Percentiles rank a stretch among this genome's conserved stretches.
Evolutionary conservation across 306 rosid genomes (phyloP).

Genomic region (Acacia crassicarpa): DNA sequence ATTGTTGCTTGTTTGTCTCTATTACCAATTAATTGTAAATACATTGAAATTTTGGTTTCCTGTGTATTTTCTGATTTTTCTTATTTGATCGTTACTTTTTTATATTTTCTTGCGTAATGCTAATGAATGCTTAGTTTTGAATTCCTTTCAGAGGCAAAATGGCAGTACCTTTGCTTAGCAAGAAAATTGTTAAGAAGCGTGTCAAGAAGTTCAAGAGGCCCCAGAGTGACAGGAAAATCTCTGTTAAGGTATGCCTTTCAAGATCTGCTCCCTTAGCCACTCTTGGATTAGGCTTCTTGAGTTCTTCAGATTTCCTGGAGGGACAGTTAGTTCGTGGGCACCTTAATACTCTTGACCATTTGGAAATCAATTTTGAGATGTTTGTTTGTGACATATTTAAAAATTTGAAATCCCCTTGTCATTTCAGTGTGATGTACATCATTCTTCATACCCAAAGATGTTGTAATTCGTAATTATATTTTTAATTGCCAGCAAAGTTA

Average conservation of each 20-base stretch:
- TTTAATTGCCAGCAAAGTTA: not conserved
- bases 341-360: not conserved
- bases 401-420: not conserved
- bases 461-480: not conserved
- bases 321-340: not conserved
- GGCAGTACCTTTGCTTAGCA: constrained; percentile 76
- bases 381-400: not conserved
- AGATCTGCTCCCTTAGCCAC: not conserved
- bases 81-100: not conserved
- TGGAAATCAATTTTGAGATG: not conserved
- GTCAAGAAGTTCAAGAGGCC: constrained; percentile 80
- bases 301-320: not conserved
- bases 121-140: not conserved
- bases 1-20: not conserved
- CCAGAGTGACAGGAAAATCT: constrained; percentile 80
- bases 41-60: not conserved
- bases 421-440: not conserved
- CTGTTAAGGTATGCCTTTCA: constrained; percentile 56
- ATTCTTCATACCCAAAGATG: not conserved
- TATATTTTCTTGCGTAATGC: not conserved
- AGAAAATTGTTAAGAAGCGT: constrained; percentile 79
- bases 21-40: not conserved
- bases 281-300: not conserved
- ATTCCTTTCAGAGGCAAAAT: constrained; percentile 16
- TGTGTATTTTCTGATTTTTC: not conserved